phyloP scores from a whole-genome alignment of 1,284 basidiomycete genomes.

The Rhodotorula sp. region DNA sequence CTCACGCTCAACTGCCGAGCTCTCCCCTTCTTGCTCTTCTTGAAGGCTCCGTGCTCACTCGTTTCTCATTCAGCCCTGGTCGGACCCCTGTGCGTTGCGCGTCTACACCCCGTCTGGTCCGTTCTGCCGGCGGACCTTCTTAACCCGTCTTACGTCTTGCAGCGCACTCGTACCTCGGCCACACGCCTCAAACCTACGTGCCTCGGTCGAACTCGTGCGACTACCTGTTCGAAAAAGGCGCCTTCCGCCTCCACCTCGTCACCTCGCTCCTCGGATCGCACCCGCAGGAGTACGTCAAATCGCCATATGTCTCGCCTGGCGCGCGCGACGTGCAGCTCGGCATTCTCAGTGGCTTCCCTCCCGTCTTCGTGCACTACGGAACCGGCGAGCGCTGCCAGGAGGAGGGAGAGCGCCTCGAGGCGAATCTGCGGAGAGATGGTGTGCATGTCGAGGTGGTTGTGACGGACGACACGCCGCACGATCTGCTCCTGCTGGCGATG shows the following conservation, averaged over 20 bases:
- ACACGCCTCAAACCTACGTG: constrained; percentile 11
- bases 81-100: constrained; percentile 17
- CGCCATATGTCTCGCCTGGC: constrained; percentile 36
- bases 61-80: constrained; percentile 24
- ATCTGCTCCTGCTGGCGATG: constrained; percentile 28
- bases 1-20: neutral
- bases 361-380: constrained; percentile 33
- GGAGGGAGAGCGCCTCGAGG: constrained; percentile 27
- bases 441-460: constrained; percentile 14
- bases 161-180: constrained; percentile 33
- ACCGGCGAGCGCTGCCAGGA: constrained; percentile 34
- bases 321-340: neutral
- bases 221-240: constrained; percentile 27
- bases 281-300: constrained; percentile 16
- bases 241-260: constrained; percentile 32
- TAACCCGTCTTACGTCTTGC: neutral
- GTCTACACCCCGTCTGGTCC: no score
- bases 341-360: constrained; percentile 18
- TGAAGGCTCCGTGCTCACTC: neutral
- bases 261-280: constrained; percentile 25
- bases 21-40: neutral
- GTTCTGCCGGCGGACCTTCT: neutral
- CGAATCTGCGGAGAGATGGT: constrained; percentile 19
- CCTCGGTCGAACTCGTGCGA: constrained; percentile 19
- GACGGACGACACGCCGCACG: constrained; percentile 34